Percentiles rank a stretch among this genome's conserved stretches.
Conservation (phyloP, 2,329 filamentous ascomycete genomes). For the Trichoderma endophyticum region DNA sequence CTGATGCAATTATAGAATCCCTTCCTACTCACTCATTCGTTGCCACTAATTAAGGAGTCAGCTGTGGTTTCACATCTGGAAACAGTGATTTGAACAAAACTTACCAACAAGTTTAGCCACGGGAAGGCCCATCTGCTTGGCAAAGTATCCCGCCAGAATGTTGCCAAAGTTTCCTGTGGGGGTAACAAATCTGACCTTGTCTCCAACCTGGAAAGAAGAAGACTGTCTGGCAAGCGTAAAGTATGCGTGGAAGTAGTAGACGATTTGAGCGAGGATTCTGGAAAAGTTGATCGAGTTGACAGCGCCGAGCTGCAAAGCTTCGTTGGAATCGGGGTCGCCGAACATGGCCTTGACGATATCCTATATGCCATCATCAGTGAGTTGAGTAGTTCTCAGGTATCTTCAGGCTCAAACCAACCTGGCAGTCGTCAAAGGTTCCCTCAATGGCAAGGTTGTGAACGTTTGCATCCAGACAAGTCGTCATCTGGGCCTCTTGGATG, state of each 20-base stretch:
- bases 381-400: too few relatives aligned
- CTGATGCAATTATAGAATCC: too few relatives aligned
- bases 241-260: conserved; percentile 96
- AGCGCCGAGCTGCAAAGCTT: conserved; percentile 77
- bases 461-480: conserved; percentile 83
- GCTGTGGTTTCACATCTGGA: background rate
- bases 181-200: conserved; percentile 78
- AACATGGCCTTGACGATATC: conserved; percentile 96
- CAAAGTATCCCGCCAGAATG: conserved; percentile 91
- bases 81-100: background rate
- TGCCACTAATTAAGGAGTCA: background rate
- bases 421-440: conserved; percentile 95
- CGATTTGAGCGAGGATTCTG: conserved; percentile 91
- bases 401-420: conserved; percentile 38
- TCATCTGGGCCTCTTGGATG: conserved; percentile 97
- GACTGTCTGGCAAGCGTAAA: conserved; percentile 69
- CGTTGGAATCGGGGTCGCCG: conserved; percentile 79
- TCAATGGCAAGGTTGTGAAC: conserved; percentile 89
- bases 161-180: conserved; percentile 97
- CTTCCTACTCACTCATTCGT: conserved; percentile 67
- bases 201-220: conserved; percentile 58
- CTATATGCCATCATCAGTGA: background rate
- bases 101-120: conserved; percentile 85
- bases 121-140: conserved; percentile 83
- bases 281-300: conserved; percentile 98